Percentiles rank a stretch among this genome's conserved stretches.
Conservation (phyloP, 163 green algal species). For the Scenedesmus sp. region DNA sequence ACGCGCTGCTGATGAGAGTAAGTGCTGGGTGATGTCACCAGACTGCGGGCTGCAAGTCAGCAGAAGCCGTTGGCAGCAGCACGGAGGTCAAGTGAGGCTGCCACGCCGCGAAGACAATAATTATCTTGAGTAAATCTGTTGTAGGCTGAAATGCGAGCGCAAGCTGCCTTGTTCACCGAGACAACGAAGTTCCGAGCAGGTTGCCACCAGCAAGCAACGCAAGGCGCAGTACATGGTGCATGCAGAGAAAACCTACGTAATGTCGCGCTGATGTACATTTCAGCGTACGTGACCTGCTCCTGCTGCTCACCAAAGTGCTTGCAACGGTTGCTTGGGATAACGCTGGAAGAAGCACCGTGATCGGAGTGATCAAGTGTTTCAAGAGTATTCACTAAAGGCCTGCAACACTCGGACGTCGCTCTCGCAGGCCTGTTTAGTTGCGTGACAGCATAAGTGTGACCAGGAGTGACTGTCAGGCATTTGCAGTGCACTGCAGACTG, state of each 20-base stretch:
- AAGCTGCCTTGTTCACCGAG: neutral
- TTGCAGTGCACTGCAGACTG: neutral
- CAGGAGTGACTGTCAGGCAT: neutral
- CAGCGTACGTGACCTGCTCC: neutral
- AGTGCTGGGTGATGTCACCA: neutral
- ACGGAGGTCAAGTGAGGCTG: neutral
- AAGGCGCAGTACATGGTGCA: neutral
- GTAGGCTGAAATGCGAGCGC: neutral
- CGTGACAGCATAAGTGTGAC: neutral
- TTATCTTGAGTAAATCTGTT: neutral
- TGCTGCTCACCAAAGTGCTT: neutral
- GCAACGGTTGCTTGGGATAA: neutral
- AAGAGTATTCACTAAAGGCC: too few relatives aligned
- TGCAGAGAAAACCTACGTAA: neutral
- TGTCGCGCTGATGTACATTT: neutral
- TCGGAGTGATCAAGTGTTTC: neutral
- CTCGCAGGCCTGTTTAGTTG: neutral
- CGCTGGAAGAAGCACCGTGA: neutral
- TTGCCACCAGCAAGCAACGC: neutral
- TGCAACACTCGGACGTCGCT: neutral
- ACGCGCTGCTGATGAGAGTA: neutral
- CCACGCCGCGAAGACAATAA: neutral
- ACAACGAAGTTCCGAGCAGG: neutral
- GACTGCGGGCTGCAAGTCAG: neutral
- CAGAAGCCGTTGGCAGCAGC: neutral